A percentile compares a stretch with the other conserved stretches of the same genome.
These are phyloP conservation scores for Aureobasidium sp. DNA, from an alignment of 2,329 filamentous ascomycete genomes.

Conservation along the genomic window DNA sequence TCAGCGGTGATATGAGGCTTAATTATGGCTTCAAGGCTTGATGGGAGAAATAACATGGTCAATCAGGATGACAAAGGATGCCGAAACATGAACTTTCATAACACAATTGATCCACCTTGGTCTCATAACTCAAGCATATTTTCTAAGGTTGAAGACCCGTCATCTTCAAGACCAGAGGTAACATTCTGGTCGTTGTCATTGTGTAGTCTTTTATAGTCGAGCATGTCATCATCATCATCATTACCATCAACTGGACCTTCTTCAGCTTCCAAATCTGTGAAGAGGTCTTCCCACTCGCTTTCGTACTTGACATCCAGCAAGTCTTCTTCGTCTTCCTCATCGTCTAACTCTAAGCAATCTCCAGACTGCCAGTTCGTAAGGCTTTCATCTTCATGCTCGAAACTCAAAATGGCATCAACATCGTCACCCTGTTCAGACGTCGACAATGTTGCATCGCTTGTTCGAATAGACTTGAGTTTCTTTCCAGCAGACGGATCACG, in stretches of 20 bases:
- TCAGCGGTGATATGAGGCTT: too few species aligned
- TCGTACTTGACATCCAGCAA: not conserved
- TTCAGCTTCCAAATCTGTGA: not conserved
- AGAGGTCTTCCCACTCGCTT: not conserved
- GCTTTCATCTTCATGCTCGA: not conserved
- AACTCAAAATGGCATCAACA: not conserved
- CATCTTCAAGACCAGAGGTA: not conserved
- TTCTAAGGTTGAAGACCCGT: not conserved
- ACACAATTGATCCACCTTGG: not conserved
- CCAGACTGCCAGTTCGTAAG: not conserved
- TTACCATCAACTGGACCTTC: not conserved
- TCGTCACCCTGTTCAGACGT: not conserved
- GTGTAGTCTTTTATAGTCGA: not conserved
- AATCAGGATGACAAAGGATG: not conserved
- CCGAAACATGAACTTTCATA: not conserved
- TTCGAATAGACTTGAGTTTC: not conserved
- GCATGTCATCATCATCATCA: slow-evolving; percentile 5
- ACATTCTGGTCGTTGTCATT: not conserved
- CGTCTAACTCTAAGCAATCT: not conserved
- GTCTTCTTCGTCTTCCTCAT: not conserved
- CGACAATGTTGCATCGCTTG: not conserved
- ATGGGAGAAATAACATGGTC: not conserved
- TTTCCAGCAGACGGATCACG: not conserved
- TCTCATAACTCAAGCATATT: not conserved
- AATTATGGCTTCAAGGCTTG: not conserved